Base-by-base conservation (phyloP, 345 rosid species). In the Physaria fendleri region DNA sequence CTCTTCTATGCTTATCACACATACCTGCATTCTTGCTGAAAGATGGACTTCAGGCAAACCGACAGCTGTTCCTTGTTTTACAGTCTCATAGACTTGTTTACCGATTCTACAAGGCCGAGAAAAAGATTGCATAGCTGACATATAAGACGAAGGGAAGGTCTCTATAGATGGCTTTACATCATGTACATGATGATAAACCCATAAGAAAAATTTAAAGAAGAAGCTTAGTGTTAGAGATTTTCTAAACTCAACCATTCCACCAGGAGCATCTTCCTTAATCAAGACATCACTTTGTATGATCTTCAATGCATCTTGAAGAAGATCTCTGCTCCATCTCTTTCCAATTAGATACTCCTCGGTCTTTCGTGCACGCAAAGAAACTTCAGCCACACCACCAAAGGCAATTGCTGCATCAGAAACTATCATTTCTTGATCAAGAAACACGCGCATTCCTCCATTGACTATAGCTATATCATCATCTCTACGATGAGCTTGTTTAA, bases 401-500 rank as follows among this genome's bases (percentile, higher is more conserved):
- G 63, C 88, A 66, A 88, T 65, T 4, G 84, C 76, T 28, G 84
- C 79, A 59, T 88, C 96, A 18, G 70, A 78, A 66, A 91, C 80
- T 5, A 74, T 20, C 77, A 74, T 58, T 4, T 77, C 51, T 25
- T 74, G 76, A 22, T 73, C 86, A 35, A 88, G 77, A 68, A 28
- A 74, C 46, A 88, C 82, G 46, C 88, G 88, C 88, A 88, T 88
- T 64, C 96, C 96, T 69, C 88, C 95, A 73, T 91, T 91, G 3
- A 91, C 96, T 60, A 91, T 76, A 57, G 98, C 98, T 70, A 91
- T 91, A 66, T 91, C 98, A 62, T 91, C 98, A 37, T 88, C 96
- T 65, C 92, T 85, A 48, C 98, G 69, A 38, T 91, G 96, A 38
- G 96, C 85, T 74, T 88, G 96, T 68, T 91, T 91, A 81, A 85